phyloP scores from a whole-genome alignment of 208 protist genomes.

The Acanthamoeba lenticulata region DNA sequence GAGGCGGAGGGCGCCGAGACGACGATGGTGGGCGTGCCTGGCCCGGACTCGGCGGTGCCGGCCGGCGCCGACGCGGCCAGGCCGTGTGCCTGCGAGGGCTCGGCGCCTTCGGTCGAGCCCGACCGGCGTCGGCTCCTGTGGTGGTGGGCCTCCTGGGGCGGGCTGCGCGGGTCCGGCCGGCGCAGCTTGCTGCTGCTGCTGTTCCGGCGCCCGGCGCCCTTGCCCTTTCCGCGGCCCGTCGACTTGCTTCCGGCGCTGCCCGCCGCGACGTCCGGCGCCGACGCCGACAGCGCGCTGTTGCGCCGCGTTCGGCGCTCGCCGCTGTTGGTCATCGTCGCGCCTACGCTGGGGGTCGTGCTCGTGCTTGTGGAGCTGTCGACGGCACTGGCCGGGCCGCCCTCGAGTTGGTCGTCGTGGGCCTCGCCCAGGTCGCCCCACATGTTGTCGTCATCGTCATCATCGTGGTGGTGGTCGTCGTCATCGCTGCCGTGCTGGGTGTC shows the following conservation, averaged over 20 bases:
- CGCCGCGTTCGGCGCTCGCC: not conserved
- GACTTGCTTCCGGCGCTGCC: not conserved
- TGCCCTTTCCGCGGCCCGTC: not conserved
- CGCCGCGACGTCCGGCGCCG: not conserved
- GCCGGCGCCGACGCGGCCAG: too few relatives aligned
- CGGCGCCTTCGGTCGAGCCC: not conserved
- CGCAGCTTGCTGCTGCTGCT: not conserved
- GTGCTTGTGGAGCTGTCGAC: not conserved
- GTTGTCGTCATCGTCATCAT: not conserved
- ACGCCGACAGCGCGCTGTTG: constrained; percentile 1
- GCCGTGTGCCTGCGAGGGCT: not conserved
- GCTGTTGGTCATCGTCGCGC: too few relatives aligned
- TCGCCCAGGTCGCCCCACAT: too few relatives aligned
- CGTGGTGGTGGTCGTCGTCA: not conserved
- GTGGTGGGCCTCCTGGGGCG: not conserved
- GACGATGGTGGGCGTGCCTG: constrained; percentile 5
- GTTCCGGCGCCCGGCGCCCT: not conserved
- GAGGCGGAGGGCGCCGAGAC: not conserved
- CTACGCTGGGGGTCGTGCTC: not conserved
- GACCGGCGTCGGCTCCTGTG: not conserved
- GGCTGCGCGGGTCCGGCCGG: not conserved
- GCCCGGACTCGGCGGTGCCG: not conserved
- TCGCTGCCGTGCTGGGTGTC: constrained; percentile 13
- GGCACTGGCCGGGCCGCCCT: not conserved
- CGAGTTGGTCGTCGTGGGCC: not conserved